Evolutionary conservation across 306 rosid genomes (phyloP), one percentile per base, ranked within the genome.

Genomic region (Ormosia emarginata): DNA sequence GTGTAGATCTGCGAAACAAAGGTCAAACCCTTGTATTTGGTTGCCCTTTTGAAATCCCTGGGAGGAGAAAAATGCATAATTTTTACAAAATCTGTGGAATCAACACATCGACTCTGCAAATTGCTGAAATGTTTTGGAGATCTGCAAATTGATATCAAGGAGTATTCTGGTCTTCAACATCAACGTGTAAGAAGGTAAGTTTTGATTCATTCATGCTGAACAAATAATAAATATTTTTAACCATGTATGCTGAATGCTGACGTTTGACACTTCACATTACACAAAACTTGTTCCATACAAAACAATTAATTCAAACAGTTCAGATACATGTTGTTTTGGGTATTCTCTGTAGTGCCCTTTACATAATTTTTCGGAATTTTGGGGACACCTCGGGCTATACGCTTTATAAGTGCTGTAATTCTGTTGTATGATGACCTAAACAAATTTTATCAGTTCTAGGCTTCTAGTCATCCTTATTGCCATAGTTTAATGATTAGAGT

Each of bases 41-140:
- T 88, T 85, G 94, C 89, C 36, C 97, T 95, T 59, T 88, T 93
- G 77, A 93, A 90, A 87, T 86, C 88, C 53, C 79, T 95, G 41
- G 97, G 84, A 84, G 90, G 80, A 40, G 98, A 93, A 81, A 93
- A 95, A 79, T 93, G 96, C 90, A 90, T 95, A 4, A 90, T 93
- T 86, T 95, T 95, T 67, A 93, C 99, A 37, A 86, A 91, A 78
- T 95, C 98, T 12, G 99, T 95, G 87, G 98, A 90, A 61, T 89
- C 98, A 18, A 92, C 99, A 67, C 98, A 88, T 74, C 94, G 94
- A 59, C 92, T 95, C 24, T 92, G 98, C 87, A 82, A 92, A 41
- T 87, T 95, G 73, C 81, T 95, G 18, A 89, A 90, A 84, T 93
- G 84, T 82, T 93, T 95, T 80, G 86, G 34, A 47, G 89, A 87